Conservation (phyloP, 768 basidiomycete species). For the Amanita fuliginea region DNA sequence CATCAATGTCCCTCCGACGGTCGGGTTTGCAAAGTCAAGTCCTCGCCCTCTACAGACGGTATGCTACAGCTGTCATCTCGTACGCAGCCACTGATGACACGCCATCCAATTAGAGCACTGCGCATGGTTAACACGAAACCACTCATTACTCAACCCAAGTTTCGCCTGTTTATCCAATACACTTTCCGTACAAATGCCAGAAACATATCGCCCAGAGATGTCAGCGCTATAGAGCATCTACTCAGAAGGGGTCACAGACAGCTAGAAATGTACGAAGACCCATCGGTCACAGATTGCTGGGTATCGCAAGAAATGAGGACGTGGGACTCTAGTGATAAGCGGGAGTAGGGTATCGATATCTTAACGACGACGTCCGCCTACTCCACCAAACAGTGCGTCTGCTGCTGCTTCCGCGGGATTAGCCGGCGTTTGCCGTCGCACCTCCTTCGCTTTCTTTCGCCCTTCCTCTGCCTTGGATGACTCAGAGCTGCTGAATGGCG, state of each 20-base stretch:
- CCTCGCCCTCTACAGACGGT: slow-evolving; percentile 34
- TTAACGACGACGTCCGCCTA: neutral
- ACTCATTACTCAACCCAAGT: slow-evolving; percentile 43
- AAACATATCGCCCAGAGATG: slow-evolving; percentile 50
- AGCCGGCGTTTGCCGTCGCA: slow-evolving; percentile 3
- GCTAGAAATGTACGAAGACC: slow-evolving; percentile 57
- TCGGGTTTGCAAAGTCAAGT: slow-evolving; percentile 48
- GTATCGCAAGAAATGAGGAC: slow-evolving; percentile 59
- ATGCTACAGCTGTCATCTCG: neutral
- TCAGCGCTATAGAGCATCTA: slow-evolving; percentile 65
- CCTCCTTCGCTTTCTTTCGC: neutral
- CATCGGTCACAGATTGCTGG: slow-evolving; percentile 62
- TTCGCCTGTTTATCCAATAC: slow-evolving; percentile 57
- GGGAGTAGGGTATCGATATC: neutral
- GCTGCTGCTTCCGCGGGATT: slow-evolving; percentile 12
- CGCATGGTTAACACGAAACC: slow-evolving; percentile 70
- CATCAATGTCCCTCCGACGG: slow-evolving; percentile 15
- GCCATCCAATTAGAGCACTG: slow-evolving; percentile 44
- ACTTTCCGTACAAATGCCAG: slow-evolving; percentile 56
- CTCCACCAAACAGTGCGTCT: slow-evolving; percentile 15
- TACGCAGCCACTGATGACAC: neutral
- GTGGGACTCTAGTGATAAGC: slow-evolving; percentile 32
- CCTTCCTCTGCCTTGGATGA: neutral
- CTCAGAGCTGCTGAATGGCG: neutral
- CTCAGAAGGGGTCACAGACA: slow-evolving; percentile 60